Base-by-base conservation (phyloP, 768 basidiomycete genomes). In the Boletus sp. region DNA sequence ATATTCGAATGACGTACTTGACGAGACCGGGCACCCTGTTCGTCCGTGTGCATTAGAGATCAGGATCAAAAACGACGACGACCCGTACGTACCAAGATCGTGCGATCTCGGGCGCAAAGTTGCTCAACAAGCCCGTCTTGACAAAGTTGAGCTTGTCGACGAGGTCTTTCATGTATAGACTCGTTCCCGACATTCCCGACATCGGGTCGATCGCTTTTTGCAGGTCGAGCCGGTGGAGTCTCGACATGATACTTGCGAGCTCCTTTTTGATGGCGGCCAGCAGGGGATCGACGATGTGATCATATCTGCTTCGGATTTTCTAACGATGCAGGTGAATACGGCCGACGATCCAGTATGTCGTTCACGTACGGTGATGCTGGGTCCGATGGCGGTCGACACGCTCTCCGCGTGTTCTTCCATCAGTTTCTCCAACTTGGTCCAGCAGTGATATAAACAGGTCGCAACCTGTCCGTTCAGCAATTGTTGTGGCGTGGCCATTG, bases 211-310 rank as follows among this genome's bases (percentile, higher is more conserved):
- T 72, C 9, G 83, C 75, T 72, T 87, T 89, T 49, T 83, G 82
- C 66, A 95, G 87, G 69, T 94, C 91, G 45, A 92, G 82, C 7
- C 89, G 83, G 72, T 98, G 96, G 30, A 99, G 78, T 51, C 89
- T 84, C 2, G 87, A 83, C 45, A 97, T 79, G 59, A 94, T 90
- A 1, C 86, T 81, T 36, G 84, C 79, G 35, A 94, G 76, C 63
- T 99, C 97, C 18, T 91, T 84, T 35, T 86, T 85, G 61, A 98
- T 83, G 4, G 89, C 83, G 3, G 77, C 72, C 37, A 85, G 73
- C 17, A 93, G 64, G 0, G 87, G 87, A 51, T 89, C 82, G 6
- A 83, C 73, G 24, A 90, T 74, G 7, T 76, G 76, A 45, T 84
- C 80, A 64, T 84, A 89, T 12, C 75, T 72, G 29, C 36, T 44